These are phyloP conservation scores for Calocybe gambosa DNA, from an alignment of 1,284 basidiomycete species.

Conservation along the genomic window DNA sequence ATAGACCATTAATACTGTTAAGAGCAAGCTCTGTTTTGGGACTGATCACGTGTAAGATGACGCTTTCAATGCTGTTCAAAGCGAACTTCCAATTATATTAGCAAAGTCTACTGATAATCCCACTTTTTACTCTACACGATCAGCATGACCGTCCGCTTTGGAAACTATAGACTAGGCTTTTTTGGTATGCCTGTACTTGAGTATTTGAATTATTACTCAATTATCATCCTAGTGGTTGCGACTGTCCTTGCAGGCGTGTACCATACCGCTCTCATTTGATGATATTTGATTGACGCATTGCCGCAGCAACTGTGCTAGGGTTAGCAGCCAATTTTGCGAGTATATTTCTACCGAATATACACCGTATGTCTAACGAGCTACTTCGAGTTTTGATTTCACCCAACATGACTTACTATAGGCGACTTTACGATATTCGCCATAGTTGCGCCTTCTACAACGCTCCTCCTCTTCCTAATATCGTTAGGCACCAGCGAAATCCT, in stretches of 20 bases:
- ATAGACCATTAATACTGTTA: too few relatives aligned
- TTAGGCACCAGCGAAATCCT: constrained; percentile 24
- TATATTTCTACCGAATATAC: constrained; percentile 57
- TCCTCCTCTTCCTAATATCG: constrained; percentile 53
- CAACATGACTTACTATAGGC: constrained; percentile 29
- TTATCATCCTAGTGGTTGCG: constrained; percentile 38
- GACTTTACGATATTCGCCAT: constrained; percentile 66
- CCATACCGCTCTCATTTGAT: neutral
- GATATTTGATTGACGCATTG: neutral
- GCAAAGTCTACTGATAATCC: too few relatives aligned
- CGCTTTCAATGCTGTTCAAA: too few relatives aligned
- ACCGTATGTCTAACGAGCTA: constrained; percentile 38
- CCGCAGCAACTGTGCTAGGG: constrained; percentile 54
- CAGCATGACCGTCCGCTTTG: constrained; percentile 53
- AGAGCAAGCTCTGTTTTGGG: neutral
- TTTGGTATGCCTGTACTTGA: constrained; percentile 26
- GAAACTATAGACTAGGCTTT: constrained; percentile 42
- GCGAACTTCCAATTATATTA: too few relatives aligned
- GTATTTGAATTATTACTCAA: constrained; percentile 4
- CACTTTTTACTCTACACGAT: constrained; percentile 10
- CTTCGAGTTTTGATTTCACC: constrained; percentile 1
- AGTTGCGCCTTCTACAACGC: constrained; percentile 55
- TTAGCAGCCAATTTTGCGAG: constrained; percentile 58
- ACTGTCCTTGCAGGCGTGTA: constrained; percentile 49
- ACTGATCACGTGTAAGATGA: neutral